A percentile compares a stretch with the other conserved stretches of the same genome.
phyloP scores from a whole-genome alignment of 345 rosid species.

The Reutealis trisperma region DNA sequence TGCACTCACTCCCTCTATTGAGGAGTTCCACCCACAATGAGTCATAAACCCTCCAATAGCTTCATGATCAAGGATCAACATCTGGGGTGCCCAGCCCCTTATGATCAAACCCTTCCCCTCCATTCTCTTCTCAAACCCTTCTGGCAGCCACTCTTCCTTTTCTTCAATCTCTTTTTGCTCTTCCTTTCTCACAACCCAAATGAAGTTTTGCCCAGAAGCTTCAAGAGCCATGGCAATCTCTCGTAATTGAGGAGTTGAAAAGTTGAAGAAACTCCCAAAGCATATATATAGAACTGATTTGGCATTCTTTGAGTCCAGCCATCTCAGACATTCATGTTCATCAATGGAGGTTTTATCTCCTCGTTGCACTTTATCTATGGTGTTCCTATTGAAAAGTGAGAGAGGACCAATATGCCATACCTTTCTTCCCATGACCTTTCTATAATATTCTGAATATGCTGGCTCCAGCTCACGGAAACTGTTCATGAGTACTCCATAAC shows the following conservation, averaged over 20 bases:
- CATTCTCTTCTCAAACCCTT: slow-evolving; percentile 41
- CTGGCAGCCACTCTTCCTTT: slow-evolving; percentile 34
- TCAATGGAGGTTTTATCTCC: slow-evolving; percentile 33
- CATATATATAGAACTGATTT: slow-evolving; percentile 43
- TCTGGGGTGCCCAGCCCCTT: slow-evolving; percentile 52
- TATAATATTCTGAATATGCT: slow-evolving; percentile 20
- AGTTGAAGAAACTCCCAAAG: slow-evolving; percentile 29
- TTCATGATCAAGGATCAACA: slow-evolving; percentile 47
- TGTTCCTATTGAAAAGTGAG: slow-evolving; percentile 31
- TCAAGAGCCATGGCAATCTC: slow-evolving; percentile 47
- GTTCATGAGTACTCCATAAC: slow-evolving; percentile 12
- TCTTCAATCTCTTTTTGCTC: slow-evolving; percentile 18
- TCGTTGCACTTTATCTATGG: slow-evolving; percentile 33
- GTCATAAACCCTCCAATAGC: slow-evolving; percentile 49
- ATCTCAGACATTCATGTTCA: slow-evolving; percentile 40
- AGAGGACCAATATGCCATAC: slow-evolving; percentile 47
- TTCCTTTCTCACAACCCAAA: slow-evolving; percentile 46
- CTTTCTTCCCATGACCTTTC: slow-evolving; percentile 15
- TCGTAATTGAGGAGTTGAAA: slow-evolving; percentile 10
- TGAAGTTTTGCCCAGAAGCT: slow-evolving; percentile 39
- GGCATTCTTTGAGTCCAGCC: slow-evolving; percentile 40
- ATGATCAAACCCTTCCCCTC: slow-evolving; percentile 39
- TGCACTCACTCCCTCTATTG: slow-evolving; percentile 40
- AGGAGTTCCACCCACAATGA: slow-evolving; percentile 60
- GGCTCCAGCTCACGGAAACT: slow-evolving; percentile 17